Conservation (phyloP, 306 rosid species). For the Rosa multiflora region DNA sequence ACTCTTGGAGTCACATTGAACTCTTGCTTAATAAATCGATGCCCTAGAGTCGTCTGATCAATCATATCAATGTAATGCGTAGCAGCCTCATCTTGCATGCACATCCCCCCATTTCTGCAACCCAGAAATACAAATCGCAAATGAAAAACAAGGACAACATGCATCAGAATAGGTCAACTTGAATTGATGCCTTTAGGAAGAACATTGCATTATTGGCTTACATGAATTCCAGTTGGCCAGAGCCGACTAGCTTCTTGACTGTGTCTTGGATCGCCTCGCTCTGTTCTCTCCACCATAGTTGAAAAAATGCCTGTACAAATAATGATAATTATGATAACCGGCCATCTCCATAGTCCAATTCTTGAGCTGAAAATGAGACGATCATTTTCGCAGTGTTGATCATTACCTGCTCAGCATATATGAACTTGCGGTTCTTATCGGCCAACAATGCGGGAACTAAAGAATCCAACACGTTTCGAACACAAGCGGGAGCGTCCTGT, state of each 20-base stretch:
- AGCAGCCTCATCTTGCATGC: constrained; percentile 93
- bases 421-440: constrained; percentile 76
- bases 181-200: no score
- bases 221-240: constrained; percentile 83
- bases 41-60: no score
- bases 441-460: constrained; percentile 53
- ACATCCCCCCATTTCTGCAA: constrained; percentile 84
- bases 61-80: constrained; percentile 50
- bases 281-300: constrained; percentile 82
- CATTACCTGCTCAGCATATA: constrained; percentile 72
- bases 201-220: constrained; percentile 24
- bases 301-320: constrained; percentile 61
- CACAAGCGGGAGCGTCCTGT: constrained; percentile 43
- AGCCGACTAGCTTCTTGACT: constrained; percentile 60
- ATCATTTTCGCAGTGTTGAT: neutral
- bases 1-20: constrained; percentile 54
- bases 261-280: constrained; percentile 39
- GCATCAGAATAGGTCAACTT: no score
- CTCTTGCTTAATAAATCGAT: no score
- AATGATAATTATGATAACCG: neutral
- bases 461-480: constrained; percentile 78
- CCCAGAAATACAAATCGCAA: no score
- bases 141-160: neutral
- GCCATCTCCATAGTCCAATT: no score
- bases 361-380: no score